These are phyloP conservation scores for Sclerotinia sclerotiorum DNA, from an alignment of 2,329 filamentous ascomycete species.

Conservation along the genomic window DNA sequence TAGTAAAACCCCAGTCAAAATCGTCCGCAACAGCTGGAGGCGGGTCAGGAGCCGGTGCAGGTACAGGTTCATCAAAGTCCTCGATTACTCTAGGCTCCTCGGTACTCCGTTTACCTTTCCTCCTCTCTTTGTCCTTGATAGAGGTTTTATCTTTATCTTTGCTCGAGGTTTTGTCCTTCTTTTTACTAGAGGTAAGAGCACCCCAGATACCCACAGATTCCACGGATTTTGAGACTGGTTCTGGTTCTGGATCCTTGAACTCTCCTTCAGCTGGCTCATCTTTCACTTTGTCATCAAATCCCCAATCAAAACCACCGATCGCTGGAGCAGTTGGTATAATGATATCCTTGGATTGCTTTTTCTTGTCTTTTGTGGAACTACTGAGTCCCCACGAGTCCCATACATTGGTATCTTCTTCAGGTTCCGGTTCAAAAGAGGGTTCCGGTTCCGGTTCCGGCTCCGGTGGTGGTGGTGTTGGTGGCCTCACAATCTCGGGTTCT, in stretches of 20 bases:
- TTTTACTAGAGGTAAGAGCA: conserved; percentile 24
- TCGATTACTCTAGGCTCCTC: conserved; percentile 23
- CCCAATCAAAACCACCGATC: conserved; percentile 17
- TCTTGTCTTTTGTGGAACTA: conserved; percentile 45
- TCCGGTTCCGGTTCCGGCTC: conserved; percentile 40
- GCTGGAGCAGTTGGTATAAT: conserved; percentile 11
- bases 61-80: conserved; percentile 18
- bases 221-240: conserved; percentile 25
- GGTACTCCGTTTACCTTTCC: conserved; percentile 44
- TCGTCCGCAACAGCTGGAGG: conserved; percentile 38
- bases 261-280: conserved; percentile 44
- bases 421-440: conserved; percentile 24
- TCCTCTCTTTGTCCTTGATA: conserved; percentile 44
- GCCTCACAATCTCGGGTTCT: conserved; percentile 36
- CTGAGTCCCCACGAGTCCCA: conserved; percentile 39
- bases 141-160: conserved; percentile 23
- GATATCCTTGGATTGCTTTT: conserved; percentile 24
- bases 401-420: conserved; percentile 31
- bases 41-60: conserved; percentile 32
- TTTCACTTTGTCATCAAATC: conserved; percentile 5
- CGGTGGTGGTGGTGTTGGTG: conserved; percentile 30
- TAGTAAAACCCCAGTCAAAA: conserved; percentile 24
- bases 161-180: conserved; percentile 25
- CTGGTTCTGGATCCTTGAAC: conserved; percentile 26
- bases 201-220: conserved; percentile 27